phyloP scores from a whole-genome alignment of 129 eudicot genomes.

The Lactuca sativa region DNA sequence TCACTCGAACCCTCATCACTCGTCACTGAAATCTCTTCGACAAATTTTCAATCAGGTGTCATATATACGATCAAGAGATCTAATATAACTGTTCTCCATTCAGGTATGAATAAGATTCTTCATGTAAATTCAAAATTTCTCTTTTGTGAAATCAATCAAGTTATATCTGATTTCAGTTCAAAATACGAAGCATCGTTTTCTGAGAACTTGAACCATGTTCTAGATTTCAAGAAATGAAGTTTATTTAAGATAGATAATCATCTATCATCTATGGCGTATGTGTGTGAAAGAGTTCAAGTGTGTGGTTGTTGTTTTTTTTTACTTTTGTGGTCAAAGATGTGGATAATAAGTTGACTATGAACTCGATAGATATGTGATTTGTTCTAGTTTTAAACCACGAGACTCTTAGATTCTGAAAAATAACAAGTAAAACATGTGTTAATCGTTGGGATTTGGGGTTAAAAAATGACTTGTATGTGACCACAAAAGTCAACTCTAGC shows the following conservation, averaged over 20 bases:
- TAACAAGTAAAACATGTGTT: not conserved
- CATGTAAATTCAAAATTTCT: not conserved
- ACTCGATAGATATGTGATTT: conserved; percentile 2
- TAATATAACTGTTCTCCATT: not conserved
- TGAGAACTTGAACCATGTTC: not conserved
- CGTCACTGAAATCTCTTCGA: not conserved
- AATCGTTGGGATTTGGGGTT: not conserved
- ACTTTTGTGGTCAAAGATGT: conserved; percentile 10
- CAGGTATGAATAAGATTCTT: conserved; percentile 15
- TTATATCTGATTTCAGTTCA: not conserved
- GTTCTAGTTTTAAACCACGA: not conserved
- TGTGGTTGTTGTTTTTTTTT: conserved; percentile 13
- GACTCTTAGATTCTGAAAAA: not conserved
- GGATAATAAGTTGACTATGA: not conserved
- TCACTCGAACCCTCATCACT: conserved; percentile 15
- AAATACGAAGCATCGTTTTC: not conserved
- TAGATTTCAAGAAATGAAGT: not conserved
- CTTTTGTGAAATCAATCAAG: not conserved
- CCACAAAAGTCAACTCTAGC: conserved; percentile 12
- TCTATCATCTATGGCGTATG: not conserved
- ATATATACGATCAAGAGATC: not conserved
- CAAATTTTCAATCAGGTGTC: not conserved
- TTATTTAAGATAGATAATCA: not conserved
- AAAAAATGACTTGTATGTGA: conserved; percentile 1
- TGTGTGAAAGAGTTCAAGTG: not conserved